Base-by-base conservation (phyloP, 352 stramenopile genomes). In the Phytopythium litorale region DNA sequence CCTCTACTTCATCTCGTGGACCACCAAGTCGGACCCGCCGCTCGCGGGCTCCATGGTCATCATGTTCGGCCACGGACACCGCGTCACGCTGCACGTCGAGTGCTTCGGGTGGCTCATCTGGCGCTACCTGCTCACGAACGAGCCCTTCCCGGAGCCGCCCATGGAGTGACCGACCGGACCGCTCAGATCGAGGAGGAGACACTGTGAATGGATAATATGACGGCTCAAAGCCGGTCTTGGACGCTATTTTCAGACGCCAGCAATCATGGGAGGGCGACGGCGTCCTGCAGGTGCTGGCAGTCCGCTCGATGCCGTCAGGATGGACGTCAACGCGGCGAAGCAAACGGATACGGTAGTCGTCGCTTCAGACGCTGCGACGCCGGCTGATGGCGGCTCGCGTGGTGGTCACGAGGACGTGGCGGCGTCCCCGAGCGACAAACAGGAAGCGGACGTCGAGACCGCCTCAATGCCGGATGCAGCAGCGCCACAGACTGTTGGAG, bases 101-200 rank as follows among this genome's bases (percentile, higher is more conserved):
- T 89, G 84, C 63, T 93, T 93, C 56, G 84, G 84, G 30, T 93
- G 84, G 84, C 72, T 93, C 58, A 93, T 93, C 56, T 93, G 84
- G 84, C 81, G 84, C 42, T 93, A 93, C 62, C 49, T 93, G 68
- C 79, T 93, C 42, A 89, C 82, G 33, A 93, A 93, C 61, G 76
- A 88, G 68, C 84, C 81, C 11, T 93, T 93, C 62, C 84, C 84
- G 7, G 84, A 93, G 63, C 65, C 76, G 8, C 50, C 65, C 7
- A 52, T 81, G 51, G 83, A 89, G 32, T 89, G 58, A 85, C 28
- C 28, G 25, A 28, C 25, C 25, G 25, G 25, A 28, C 25, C 25
- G 3, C 25, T 28, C 25, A 28, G 25, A 3, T 28, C 1, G 25
- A 28, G 19, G 19, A 23, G 18, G 19, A 48, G 42, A 9, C 19